Evolutionary conservation across 257 asterid genomes (phyloP).

Genomic region (Solanum sejunctum): DNA sequence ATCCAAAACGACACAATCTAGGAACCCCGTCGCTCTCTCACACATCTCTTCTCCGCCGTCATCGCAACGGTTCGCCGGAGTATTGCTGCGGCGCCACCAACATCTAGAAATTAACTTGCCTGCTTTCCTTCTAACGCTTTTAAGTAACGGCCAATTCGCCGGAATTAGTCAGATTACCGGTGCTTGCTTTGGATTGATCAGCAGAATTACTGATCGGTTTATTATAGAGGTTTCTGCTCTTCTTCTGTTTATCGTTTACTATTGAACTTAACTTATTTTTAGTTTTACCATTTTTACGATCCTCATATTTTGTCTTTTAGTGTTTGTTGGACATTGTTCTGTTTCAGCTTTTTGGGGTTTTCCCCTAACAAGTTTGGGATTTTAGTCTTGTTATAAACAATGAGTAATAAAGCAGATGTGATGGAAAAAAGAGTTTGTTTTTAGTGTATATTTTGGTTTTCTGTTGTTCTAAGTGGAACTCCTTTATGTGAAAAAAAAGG

Average conservation of each 20-base stretch:
- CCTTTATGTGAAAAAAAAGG: background rate
- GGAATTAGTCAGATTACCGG: background rate
- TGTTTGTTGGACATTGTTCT: background rate
- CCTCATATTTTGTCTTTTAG: background rate
- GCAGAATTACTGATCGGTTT: background rate
- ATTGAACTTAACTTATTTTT: background rate
- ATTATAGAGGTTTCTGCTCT: background rate
- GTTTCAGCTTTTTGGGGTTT: background rate
- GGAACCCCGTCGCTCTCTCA: slow-evolving; percentile 1
- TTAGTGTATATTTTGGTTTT: background rate
- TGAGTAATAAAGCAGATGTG: background rate
- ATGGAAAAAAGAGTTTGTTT: background rate
- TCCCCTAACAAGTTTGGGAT: background rate
- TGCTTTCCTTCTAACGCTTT: background rate
- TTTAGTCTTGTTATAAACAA: background rate
- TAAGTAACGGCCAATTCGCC: background rate
- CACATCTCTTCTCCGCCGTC: slow-evolving; percentile 10
- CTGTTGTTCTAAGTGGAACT: background rate
- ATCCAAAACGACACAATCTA: background rate
- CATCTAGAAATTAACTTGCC: background rate
- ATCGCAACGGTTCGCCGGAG: slow-evolving; percentile 31
- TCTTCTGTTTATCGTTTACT: background rate
- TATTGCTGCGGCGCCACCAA: slow-evolving; percentile 1
- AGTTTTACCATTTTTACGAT: background rate
- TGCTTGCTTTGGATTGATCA: background rate